Evolutionary conservation across 2,329 filamentous ascomycete genomes (phyloP).

Genomic region (Ophiobolus disseminans): DNA sequence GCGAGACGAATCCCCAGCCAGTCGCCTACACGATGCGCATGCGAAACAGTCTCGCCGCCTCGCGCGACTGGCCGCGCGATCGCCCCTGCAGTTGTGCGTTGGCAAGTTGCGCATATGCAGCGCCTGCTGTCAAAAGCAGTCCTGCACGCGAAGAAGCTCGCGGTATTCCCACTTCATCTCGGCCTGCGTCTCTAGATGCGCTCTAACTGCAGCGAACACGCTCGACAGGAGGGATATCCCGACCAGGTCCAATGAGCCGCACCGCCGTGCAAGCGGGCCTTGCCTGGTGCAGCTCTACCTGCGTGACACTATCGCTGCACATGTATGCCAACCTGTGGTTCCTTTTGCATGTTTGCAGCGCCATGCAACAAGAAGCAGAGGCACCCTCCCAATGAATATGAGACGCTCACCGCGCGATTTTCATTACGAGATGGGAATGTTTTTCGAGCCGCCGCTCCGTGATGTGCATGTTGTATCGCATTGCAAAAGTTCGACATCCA

Average conservation of each 20-base stretch:
- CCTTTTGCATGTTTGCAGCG: slow-evolving; percentile 23
- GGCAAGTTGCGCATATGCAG: slow-evolving; percentile 40
- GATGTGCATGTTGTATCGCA: background rate
- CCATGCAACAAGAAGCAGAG: slow-evolving; percentile 12
- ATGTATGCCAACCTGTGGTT: slow-evolving; percentile 15
- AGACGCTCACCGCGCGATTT: slow-evolving; percentile 1
- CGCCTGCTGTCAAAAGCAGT: slow-evolving; percentile 33
- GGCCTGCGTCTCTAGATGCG: slow-evolving; percentile 21
- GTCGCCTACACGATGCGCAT: slow-evolving; percentile 18
- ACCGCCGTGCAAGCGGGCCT: slow-evolving; percentile 20
- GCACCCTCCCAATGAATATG: slow-evolving; percentile 6
- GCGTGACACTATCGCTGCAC: slow-evolving; percentile 28
- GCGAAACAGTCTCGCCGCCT: slow-evolving; percentile 16
- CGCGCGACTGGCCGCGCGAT: slow-evolving; percentile 31
- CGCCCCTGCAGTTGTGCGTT: slow-evolving; percentile 29
- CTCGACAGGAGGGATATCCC: slow-evolving; percentile 7
- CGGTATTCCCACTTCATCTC: slow-evolving; percentile 39
- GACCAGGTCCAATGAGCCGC: slow-evolving; percentile 28
- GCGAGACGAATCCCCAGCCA: slow-evolving; percentile 14
- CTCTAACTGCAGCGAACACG: slow-evolving; percentile 21
- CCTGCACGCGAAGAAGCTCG: slow-evolving; percentile 38
- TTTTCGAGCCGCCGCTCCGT: background rate
- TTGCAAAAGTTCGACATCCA: background rate
- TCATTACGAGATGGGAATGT: slow-evolving; percentile 22
- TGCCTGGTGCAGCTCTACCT: slow-evolving; percentile 27